Evolutionary conservation across 495 filamentous ascomycete genomes (phyloP).

Genomic region (Glarea lozoyensis): DNA sequence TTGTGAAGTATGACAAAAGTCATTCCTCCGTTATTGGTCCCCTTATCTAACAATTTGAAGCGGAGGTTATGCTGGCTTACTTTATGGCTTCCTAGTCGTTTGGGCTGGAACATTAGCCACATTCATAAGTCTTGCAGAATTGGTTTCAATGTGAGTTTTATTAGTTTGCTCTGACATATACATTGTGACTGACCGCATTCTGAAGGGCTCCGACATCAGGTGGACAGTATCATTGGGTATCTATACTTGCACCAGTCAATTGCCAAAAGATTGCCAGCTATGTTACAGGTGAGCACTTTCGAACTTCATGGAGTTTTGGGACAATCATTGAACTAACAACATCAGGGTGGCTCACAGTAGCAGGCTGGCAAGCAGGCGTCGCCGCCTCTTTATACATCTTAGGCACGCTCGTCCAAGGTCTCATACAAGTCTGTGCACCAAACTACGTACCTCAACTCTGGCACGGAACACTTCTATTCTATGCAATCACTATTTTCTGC

Average conservation of each 20-base stretch:
- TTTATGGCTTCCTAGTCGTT: conserved; percentile 42
- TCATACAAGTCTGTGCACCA: conserved; percentile 35
- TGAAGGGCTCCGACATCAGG: conserved; percentile 9
- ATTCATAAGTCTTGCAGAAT: conserved; percentile 36
- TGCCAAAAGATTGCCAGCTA: conserved; percentile 35
- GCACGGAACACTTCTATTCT: conserved; percentile 41
- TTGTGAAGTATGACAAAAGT: neutral
- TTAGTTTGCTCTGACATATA: neutral
- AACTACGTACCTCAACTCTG: conserved; percentile 30
- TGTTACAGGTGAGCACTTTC: conserved; percentile 16
- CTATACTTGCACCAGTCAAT: conserved; percentile 31
- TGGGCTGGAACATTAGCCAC: conserved; percentile 39
- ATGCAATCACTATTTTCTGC: conserved; percentile 29
- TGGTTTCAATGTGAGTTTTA: conserved; percentile 32
- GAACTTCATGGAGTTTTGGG: neutral
- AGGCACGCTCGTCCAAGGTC: conserved; percentile 36
- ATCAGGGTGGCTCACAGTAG: conserved; percentile 26
- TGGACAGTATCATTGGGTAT: conserved; percentile 41
- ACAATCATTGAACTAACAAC: too few species aligned
- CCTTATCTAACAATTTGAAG: conserved; percentile 15
- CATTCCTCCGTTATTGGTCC: too few species aligned
- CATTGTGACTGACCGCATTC: neutral
- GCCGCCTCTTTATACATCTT: conserved; percentile 29
- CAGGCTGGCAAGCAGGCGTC: conserved; percentile 24
- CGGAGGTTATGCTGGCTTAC: conserved; percentile 41